Evolutionary conservation across 2,329 filamentous ascomycete species (phyloP).

Genomic region (Stagonosporopsis cucurbitacearum): DNA sequence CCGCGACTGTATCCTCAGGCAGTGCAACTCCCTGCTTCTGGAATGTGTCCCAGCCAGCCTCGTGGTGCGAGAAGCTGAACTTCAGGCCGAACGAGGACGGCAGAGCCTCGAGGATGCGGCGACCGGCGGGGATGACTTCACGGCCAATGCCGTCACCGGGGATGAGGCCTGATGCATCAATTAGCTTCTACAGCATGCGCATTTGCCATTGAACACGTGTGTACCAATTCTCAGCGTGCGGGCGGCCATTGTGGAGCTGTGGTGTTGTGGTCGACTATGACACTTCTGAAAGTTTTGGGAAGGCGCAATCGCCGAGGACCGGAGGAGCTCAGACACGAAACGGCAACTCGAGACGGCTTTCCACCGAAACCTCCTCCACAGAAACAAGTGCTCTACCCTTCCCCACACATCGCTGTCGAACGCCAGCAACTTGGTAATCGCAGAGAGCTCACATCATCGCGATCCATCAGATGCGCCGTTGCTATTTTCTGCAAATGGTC

Average conservation of each 20-base stretch:
- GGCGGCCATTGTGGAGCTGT: constrained; percentile 37
- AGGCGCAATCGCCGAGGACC: constrained; percentile 5
- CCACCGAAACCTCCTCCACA: neutral
- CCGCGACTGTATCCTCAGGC: constrained; percentile 87
- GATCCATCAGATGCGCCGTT: neutral
- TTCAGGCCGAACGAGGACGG: constrained; percentile 88
- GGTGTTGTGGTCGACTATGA: constrained; percentile 6
- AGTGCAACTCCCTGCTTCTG: constrained; percentile 86
- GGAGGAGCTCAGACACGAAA: constrained; percentile 1
- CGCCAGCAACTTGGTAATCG: neutral
- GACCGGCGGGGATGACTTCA: constrained; percentile 95
- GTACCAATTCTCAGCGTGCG: constrained; percentile 42
- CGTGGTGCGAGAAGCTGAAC: constrained; percentile 92
- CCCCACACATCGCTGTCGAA: neutral
- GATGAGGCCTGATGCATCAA: constrained; percentile 75
- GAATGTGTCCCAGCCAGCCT: constrained; percentile 93
- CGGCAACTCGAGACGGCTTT: constrained; percentile 1
- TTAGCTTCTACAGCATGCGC: neutral
- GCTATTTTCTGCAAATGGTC: neutral
- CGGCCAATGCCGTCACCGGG: constrained; percentile 97
- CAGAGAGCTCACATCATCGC: neutral
- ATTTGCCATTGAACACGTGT: neutral
- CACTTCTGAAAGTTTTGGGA: constrained; percentile 24
- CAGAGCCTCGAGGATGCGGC: constrained; percentile 89
- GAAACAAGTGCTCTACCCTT: neutral